phyloP scores from a whole-genome alignment of 2,329 filamentous ascomycete genomes.

The Aureobasidium sp. region DNA sequence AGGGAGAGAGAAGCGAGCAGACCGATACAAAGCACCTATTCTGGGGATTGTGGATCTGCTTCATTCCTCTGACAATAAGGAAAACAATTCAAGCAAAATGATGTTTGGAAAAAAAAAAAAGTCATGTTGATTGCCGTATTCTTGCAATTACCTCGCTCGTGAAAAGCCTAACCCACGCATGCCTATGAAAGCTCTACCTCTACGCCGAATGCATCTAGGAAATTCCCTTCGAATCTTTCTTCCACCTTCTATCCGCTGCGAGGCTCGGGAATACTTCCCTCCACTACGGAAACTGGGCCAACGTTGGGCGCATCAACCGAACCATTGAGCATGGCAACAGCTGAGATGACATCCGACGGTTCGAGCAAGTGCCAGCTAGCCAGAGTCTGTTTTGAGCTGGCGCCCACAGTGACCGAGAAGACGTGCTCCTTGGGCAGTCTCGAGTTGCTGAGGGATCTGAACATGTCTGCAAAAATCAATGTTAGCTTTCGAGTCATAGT shows the following conservation, averaged over 20 bases:
- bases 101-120: not conserved
- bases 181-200: constrained; percentile 5
- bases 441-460: constrained; percentile 62
- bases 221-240: not conserved
- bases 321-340: constrained; percentile 27
- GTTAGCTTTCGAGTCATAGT: not conserved
- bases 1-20: too few species aligned
- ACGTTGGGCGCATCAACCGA: constrained; percentile 23
- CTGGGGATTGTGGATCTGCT: too few species aligned
- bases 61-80: too few species aligned
- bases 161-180: not conserved
- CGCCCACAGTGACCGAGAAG: constrained; percentile 86
- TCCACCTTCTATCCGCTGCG: not conserved
- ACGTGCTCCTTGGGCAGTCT: constrained; percentile 55
- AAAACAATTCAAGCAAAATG: too few species aligned
- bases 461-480: constrained; percentile 50
- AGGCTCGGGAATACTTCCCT: constrained; percentile 20
- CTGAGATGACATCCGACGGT: constrained; percentile 69
- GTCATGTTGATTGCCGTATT: not conserved
- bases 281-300: constrained; percentile 23
- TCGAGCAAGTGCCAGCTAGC: constrained; percentile 87
- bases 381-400: constrained; percentile 83
- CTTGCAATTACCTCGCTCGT: not conserved
- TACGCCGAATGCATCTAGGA: not conserved
- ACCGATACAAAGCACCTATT: too few species aligned